Base-by-base conservation (phyloP, 176 grass and related monocot genomes). In the Elymus sibiricus region DNA sequence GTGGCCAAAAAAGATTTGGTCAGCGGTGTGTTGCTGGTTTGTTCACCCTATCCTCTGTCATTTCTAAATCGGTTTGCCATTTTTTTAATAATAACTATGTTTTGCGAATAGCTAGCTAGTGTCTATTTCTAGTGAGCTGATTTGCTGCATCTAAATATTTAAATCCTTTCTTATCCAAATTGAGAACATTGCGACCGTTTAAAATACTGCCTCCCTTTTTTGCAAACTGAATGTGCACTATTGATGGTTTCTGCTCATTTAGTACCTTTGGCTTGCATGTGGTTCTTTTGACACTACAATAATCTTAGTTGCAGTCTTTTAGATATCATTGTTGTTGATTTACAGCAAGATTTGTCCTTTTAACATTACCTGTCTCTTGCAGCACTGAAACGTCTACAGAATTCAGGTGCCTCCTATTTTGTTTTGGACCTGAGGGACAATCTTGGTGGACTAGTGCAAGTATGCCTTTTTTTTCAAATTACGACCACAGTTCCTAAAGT, bases 1-100 rank as follows among this genome's bases (percentile, higher is more conserved):
- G 71, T 95, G 88, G 94, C 92, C 59, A 95, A 98, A 84, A 98
- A 95, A 95, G 97, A 98, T 92, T 89, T 98, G 90, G 94, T 98
- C 83, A 98, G 86, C 84, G 97, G 94, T 95, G 83, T 82, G 75
- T 85, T 88, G 27, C 82, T 83, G 73, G 82, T 87, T 87, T 87
- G 76, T 86, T 83, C 71, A 83, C 53, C 81, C 74, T 87, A 53
- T 24, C 74, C 68, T 76, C 85, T 55, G 14, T 70, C 16, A 24
- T 32, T 63, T 87, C 55, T 53, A 58, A 58, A 79, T 79, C 26
- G 67, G 37, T 14, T 35, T 44, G 29, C 22, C 67, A 66, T 75
- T 74, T 1, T 74, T 67, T 44, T 40, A 29, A 29, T 29, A 29
- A 2, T 34, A 55, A 17, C 74, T 80, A 58, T 70, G 55, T 77